phyloP scores from a whole-genome alignment of 306 rosid genomes.

The Pyrus betulifolia region DNA sequence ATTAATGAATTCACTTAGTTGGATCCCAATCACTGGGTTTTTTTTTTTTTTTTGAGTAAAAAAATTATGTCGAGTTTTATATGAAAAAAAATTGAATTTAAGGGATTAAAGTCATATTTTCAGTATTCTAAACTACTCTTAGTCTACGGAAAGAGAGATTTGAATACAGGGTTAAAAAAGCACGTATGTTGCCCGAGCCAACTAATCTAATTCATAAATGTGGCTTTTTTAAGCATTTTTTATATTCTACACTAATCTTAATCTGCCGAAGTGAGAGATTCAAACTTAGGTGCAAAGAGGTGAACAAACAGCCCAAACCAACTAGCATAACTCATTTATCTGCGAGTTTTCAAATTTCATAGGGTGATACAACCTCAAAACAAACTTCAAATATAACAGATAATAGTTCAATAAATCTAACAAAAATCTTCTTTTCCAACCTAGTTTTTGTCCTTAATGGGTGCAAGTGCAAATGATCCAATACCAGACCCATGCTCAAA shows the following conservation, averaged over 20 bases:
- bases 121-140: too few relatives aligned
- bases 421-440: background rate
- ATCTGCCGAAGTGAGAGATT: background rate
- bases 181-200: background rate
- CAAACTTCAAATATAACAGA: background rate
- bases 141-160: background rate
- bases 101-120: too few relatives aligned
- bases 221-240: background rate
- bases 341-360: background rate
- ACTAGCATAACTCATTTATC: too few relatives aligned
- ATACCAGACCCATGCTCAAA: background rate
- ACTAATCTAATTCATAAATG: background rate
- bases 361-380: background rate
- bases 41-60: too few relatives aligned
- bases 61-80: too few relatives aligned
- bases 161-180: too few relatives aligned
- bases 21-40: too few relatives aligned
- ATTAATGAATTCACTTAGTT: too few relatives aligned
- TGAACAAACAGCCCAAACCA: too few relatives aligned
- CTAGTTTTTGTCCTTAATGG: background rate
- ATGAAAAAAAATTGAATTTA: too few relatives aligned
- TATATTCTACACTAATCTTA: background rate
- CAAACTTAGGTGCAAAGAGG: too few relatives aligned
- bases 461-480: background rate
- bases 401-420: too few relatives aligned